Evolutionary conservation across 176 grass and related monocot genomes (phyloP), one percentile per base, ranked within the genome.

Genomic region (Oryza rufipogon): DNA sequence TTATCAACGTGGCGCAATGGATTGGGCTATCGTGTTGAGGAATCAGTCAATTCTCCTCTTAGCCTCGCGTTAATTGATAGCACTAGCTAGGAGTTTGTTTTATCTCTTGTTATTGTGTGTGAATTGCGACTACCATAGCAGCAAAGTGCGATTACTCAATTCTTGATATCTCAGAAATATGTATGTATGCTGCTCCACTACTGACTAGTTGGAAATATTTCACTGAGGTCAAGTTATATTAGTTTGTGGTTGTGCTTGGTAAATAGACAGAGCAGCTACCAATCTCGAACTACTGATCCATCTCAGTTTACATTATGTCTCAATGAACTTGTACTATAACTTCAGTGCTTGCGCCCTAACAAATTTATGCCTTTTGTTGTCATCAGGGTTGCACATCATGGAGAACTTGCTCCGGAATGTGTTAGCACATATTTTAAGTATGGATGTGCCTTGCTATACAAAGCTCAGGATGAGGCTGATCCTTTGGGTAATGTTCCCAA

Each of bases 401-500:
- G 96, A 66, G 96, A 99, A 70, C 91, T 99, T 72, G 89, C 93
- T 65, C 82, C 80, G 20, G 96, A 99, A 84, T 99, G 96, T 92
- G 91, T 75, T 42, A 94, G 86, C 75, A 81, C 97, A 6, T 99
- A 99, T 66, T 99, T 91, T 85, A 99, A 99, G 46, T 99, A 99
- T 22, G 97, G 97, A 60, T 89, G 72, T 47, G 93, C 97, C 47
- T 74, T 99, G 49, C 84, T 99, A 25, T 96, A 87, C 75, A 99
- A 99, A 86, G 86, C 91, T 42, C 93, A 99, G 81, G 97, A 99
- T 80, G 97, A 99, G 83, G 78, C 84, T 23, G 93, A 92, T 79
- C 91, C 93, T 46, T 71, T 99, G 64, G 96, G 93, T 33, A 85
- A 91, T 87, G 90, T 99, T 71, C 93, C 96, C 47, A 89, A 95